Base-by-base conservation (phyloP, 495 filamentous ascomycete species). In the Penicillium chermesinum region DNA sequence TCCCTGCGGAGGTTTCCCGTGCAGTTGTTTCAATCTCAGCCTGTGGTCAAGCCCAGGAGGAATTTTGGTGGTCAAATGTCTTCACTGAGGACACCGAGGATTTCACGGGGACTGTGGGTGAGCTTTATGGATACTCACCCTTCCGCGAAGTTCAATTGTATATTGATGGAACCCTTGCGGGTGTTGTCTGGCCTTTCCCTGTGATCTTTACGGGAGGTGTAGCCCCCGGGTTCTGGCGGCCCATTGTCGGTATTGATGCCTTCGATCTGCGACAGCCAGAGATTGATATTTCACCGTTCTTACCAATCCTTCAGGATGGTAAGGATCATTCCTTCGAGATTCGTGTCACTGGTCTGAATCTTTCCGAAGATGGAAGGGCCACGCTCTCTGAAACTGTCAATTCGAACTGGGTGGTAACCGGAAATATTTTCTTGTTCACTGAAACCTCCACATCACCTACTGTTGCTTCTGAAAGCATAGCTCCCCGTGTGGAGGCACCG, bases 21-120 rank as follows among this genome's bases (percentile, higher is more conserved):
- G 89, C 89, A 4, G 77, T 91, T 8, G 80, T 94, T 27, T 82
- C 84, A 3, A 73, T 96, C 3, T 82, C 82, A 0, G 86, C 88
- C 10, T 87, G 83, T 57, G 90, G 89, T 0, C 90, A 95, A 55
- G 76, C 78, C 0, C 65, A 68, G 0, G 89, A 95, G 58, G 89
- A 95, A 53, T 95, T 96, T 58, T 96, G 90, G 89, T 95, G 86
- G 75, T 80, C 77, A 16, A 94, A 94, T 63, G 85, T 89, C 2
- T 74, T 86, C n/a, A 74, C 75, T 6, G 74, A 75, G 3, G 79
- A 87, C 47, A 72, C 72, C 0, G 52, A 77, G 22, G 82, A 82
- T 2, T 95, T 91, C 61, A 58, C 62, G 7, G 70, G 70, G 10
- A 64, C 64, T 3, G 74, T 73, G 2, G 83, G 77, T 7, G 66